Evolutionary conservation across 371 early-diverging fungal species (phyloP).

Genomic region (Syncephalastrum sp.): DNA sequence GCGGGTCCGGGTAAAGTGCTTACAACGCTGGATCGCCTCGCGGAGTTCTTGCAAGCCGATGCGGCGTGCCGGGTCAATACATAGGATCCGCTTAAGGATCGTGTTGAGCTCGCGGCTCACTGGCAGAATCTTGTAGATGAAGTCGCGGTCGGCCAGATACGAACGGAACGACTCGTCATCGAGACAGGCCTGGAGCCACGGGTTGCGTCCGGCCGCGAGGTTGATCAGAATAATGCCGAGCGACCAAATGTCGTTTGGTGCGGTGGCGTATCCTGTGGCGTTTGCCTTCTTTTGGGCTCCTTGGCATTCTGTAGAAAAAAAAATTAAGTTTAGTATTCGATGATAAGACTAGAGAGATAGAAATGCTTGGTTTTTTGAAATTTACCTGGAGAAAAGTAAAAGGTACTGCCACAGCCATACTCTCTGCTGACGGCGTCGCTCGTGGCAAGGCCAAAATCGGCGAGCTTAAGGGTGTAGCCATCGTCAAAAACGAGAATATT

Average conservation of each 20-base stretch:
- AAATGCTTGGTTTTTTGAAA: not conserved
- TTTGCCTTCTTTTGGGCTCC: conserved; percentile 42
- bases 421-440: conserved; percentile 70
- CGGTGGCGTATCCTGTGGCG: conserved; percentile 55
- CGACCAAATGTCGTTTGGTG: conserved; percentile 84
- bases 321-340: not conserved
- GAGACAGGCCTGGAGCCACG: conserved; percentile 77
- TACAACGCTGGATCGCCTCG: conserved; percentile 55
- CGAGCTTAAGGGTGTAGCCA: conserved; percentile 69
- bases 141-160: conserved; percentile 60
- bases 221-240: conserved; percentile 83
- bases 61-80: conserved; percentile 68
- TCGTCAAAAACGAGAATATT: conserved; percentile 57
- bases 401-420: conserved; percentile 88
- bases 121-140: conserved; percentile 64
- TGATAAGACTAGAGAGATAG: not conserved
- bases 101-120: conserved; percentile 70
- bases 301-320: conserved; percentile 63
- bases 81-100: conserved; percentile 73
- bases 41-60: conserved; percentile 65
- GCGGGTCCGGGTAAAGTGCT: conserved; percentile 52
- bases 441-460: conserved; percentile 95
- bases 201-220: conserved; percentile 73
- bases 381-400: conserved; percentile 88
- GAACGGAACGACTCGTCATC: conserved; percentile 72